Conservation (phyloP, 169 alveolate species). For the Cryptosporidium ryanae region DNA sequence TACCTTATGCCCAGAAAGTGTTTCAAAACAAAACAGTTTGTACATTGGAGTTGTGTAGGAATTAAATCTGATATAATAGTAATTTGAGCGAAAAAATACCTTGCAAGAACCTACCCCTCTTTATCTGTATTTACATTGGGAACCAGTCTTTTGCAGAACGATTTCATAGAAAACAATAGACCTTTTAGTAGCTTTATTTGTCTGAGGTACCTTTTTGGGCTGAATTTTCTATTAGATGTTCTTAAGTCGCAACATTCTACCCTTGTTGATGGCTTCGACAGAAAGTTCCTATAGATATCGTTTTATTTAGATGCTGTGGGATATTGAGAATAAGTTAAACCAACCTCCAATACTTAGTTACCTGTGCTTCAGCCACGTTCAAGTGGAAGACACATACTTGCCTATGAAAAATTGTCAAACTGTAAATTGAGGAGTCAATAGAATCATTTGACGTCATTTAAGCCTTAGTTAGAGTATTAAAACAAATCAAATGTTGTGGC, state of each 20-base stretch:
- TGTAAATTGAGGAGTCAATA: slow-evolving; percentile 19
- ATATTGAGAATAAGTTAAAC: not conserved
- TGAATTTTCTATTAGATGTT: not conserved
- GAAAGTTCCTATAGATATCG: slow-evolving; percentile 19
- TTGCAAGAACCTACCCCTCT: slow-evolving; percentile 28
- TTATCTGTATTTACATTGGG: slow-evolving; percentile 37
- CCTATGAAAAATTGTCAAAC: slow-evolving; percentile 68
- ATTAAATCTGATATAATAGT: slow-evolving; percentile 16
- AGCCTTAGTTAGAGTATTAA: not conserved
- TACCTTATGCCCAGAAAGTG: slow-evolving; percentile 74
- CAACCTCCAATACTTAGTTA: slow-evolving; percentile 62
- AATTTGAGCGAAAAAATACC: not conserved
- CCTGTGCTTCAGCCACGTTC: slow-evolving; percentile 45
- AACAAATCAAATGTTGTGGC: slow-evolving; percentile 5
- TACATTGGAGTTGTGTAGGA: slow-evolving; percentile 53
- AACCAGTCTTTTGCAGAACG: slow-evolving; percentile 57
- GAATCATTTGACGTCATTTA: slow-evolving; percentile 38
- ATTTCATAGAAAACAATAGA: slow-evolving; percentile 62
- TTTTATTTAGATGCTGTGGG: not conserved
- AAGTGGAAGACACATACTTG: slow-evolving; percentile 69
- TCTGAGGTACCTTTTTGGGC: slow-evolving; percentile 41
- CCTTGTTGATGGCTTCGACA: slow-evolving; percentile 29
- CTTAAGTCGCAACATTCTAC: slow-evolving; percentile 1
- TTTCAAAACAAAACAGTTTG: slow-evolving; percentile 47
- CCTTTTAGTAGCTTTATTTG: slow-evolving; percentile 61